These are phyloP conservation scores for Mucor saturninus DNA, from an alignment of 371 early-diverging fungal genomes.

Conservation along the genomic window DNA sequence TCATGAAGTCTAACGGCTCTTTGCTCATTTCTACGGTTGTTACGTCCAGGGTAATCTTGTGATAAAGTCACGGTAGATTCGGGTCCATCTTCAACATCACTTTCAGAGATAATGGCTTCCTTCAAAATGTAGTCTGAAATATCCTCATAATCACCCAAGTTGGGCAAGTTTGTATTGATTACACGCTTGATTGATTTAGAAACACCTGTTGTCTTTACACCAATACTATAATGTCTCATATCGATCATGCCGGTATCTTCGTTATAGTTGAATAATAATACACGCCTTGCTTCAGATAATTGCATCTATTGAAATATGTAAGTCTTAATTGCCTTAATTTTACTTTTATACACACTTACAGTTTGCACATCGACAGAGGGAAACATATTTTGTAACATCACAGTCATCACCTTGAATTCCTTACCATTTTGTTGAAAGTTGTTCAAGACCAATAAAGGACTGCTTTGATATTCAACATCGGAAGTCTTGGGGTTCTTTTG, in stretches of 20 bases:
- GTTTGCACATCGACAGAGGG: constrained; percentile 92
- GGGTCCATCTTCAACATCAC: constrained; percentile 92
- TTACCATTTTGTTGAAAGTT: constrained; percentile 84
- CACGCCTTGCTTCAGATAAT: constrained; percentile 86
- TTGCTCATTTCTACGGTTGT: constrained; percentile 77
- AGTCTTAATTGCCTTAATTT: constrained; percentile 9
- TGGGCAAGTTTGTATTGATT: constrained; percentile 77
- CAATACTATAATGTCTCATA: constrained; percentile 91
- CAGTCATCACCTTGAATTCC: constrained; percentile 88
- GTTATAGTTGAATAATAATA: constrained; percentile 92
- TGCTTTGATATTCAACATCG: constrained; percentile 73
- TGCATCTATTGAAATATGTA: constrained; percentile 34
- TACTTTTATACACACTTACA: constrained; percentile 38
- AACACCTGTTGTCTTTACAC: constrained; percentile 86
- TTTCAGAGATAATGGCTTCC: constrained; percentile 87
- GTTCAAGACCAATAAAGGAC: constrained; percentile 92
- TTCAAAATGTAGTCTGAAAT: constrained; percentile 90
- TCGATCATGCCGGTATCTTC: constrained; percentile 82
- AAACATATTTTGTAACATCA: constrained; percentile 96
- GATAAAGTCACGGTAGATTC: constrained; percentile 80
- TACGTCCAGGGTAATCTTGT: constrained; percentile 77
- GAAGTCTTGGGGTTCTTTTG: constrained; percentile 85
- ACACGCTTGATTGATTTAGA: constrained; percentile 89
- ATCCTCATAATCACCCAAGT: constrained; percentile 82
- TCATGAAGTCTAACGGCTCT: constrained; percentile 88